Base-by-base conservation (phyloP, 208 protist genomes). In the Herpetomonas tarakana region DNA sequence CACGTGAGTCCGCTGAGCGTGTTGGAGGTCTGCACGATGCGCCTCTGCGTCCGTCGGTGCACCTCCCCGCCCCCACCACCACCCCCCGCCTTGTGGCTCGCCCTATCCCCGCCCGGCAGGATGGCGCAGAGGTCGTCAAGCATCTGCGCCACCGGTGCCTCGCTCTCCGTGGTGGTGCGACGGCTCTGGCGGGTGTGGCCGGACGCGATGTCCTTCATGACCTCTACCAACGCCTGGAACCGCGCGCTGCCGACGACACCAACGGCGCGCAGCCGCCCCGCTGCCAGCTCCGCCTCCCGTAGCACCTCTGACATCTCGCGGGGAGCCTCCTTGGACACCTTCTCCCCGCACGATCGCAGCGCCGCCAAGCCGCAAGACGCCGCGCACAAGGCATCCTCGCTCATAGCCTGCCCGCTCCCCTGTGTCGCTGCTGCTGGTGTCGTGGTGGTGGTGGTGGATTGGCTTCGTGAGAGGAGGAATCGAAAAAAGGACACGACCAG, bases 321-420 rank as follows among this genome's bases (percentile, higher is more conserved):
- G 1, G 85, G 84, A 12, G 71, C 73, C 64, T 94, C 84, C 71
- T 89, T 94, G 25, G 81, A 58, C 12, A 94, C 56, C 55, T 92
- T 92, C 58, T 86, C 88, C 29, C 88, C 88, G 47, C 85, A 92
- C 1, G 71, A 69, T 4, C 88, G 84, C 53, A 94, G 77, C 49
- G 91, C 45, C 7, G 77, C 72, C 45, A 94, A 52, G 0, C 67
- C 79, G 45, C 81, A 86, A 1, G 83, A 66, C 12, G 69, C 80
- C 6, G 78, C 88, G 41, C 66, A 75, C 11, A 86, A 49, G n/a
- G 68, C 58, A 44, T 62, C 52, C 49, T 49, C 45, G 1, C 47
- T 52, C 24, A 28, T 12, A 6, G 26, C 26, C 47, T 16, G 16
- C 47, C 25, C 47, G 2, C 6, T 11, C 3, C 38, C 24, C 47